These are phyloP conservation scores for Friedmanniomyces simplex DNA, from an alignment of 495 filamentous ascomycete species.

Conservation along the genomic window DNA sequence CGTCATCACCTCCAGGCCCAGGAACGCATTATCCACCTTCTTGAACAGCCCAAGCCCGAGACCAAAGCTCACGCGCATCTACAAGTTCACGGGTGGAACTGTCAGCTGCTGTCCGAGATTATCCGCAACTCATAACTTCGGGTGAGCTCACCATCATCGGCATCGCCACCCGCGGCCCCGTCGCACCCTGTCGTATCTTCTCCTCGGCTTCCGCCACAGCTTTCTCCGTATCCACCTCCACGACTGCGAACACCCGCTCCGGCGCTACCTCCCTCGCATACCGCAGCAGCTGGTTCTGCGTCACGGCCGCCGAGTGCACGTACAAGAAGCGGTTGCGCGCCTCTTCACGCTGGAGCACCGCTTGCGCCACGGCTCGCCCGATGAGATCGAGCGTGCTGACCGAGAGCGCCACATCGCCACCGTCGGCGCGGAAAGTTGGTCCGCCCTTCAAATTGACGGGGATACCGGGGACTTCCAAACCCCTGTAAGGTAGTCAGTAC, in stretches of 20 bases:
- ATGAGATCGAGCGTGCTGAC: conserved; percentile 12
- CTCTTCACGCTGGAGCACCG: conserved; percentile 6
- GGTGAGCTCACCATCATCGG: background rate
- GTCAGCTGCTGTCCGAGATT: no score
- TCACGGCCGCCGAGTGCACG: conserved; percentile 9
- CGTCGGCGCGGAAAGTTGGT: background rate
- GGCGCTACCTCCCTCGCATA: conserved; percentile 9
- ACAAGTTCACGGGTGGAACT: background rate
- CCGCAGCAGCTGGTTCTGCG: conserved; percentile 14
- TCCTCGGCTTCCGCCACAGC: background rate
- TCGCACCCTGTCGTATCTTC: background rate
- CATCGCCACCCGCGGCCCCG: background rate
- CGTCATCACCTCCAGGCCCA: conserved; percentile 3
- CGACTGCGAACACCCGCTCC: background rate
- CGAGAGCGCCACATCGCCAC: background rate
- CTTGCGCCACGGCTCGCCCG: conserved; percentile 8
- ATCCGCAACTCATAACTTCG: background rate
- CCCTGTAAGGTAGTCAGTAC: background rate
- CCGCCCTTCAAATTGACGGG: background rate
- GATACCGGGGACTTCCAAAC: background rate
- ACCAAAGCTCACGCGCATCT: conserved; percentile 9
- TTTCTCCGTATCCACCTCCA: conserved; percentile 5
- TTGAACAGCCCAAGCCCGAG: conserved; percentile 1
- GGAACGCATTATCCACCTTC: conserved; percentile 11
- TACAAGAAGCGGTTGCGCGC: conserved; percentile 13